phyloP scores from a whole-genome alignment of 2,329 filamentous ascomycete genomes.

The Pestalotiopsis sp. region DNA sequence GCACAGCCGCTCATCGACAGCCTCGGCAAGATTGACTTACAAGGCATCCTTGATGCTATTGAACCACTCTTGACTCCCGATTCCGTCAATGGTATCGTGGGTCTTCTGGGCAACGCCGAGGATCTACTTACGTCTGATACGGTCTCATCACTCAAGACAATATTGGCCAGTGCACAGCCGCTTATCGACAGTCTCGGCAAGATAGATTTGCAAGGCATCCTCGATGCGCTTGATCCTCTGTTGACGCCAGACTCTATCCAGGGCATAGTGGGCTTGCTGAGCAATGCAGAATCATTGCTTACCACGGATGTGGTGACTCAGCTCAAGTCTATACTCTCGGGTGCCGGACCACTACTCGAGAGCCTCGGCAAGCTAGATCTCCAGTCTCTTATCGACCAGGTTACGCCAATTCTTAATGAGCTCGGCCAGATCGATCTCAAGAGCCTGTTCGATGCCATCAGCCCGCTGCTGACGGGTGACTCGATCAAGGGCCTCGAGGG shows the following conservation, averaged over 20 bases:
- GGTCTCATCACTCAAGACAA: constrained; percentile 25
- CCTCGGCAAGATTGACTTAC: constrained; percentile 31
- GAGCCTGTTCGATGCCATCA: constrained; percentile 33
- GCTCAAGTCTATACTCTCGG: constrained; percentile 25
- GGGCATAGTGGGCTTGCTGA: constrained; percentile 26
- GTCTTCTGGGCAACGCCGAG: constrained; percentile 29
- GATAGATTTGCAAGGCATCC: constrained; percentile 26
- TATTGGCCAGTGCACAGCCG: constrained; percentile 25
- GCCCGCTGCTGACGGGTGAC: constrained; percentile 35
- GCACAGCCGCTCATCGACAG: constrained; percentile 31
- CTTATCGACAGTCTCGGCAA: constrained; percentile 32
- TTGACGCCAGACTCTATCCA: constrained; percentile 32
- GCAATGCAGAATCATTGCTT: constrained; percentile 26
- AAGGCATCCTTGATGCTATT: constrained; percentile 24
- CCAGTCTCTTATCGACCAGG: constrained; percentile 25
- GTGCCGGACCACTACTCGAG: constrained; percentile 6
- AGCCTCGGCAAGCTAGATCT: constrained; percentile 21
- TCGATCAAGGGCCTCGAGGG: constrained; percentile 34
- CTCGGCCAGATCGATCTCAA: constrained; percentile 31
- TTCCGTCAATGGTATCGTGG: constrained; percentile 32
- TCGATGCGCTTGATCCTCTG: constrained; percentile 35
- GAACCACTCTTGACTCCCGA: constrained; percentile 37
- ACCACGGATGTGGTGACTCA: constrained; percentile 22
- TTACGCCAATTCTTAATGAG: constrained; percentile 32
- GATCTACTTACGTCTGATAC: constrained; percentile 26